phyloP scores from a whole-genome alignment of 306 rosid genomes.

The Echinosophora koreensis region DNA sequence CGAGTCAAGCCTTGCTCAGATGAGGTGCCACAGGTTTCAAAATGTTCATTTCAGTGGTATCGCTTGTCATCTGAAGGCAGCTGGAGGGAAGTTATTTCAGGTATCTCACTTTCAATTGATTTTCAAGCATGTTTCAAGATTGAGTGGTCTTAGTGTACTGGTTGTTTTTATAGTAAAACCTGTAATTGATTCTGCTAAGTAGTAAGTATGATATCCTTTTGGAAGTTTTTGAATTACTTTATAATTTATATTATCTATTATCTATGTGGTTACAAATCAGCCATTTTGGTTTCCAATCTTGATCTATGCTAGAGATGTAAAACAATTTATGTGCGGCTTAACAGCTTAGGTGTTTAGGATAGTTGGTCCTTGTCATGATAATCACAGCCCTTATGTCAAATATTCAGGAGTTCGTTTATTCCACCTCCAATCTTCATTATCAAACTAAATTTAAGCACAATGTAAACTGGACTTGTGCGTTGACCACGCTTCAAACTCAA shows the following conservation, averaged over 20 bases:
- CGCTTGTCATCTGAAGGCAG: conserved; percentile 85
- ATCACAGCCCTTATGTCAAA: background rate
- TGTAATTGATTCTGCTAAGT: conserved; percentile 15
- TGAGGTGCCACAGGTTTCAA: conserved; percentile 66
- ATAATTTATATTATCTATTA: too few species aligned
- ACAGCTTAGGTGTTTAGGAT: background rate
- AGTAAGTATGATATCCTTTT: conserved; percentile 21
- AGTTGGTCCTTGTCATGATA: conserved; percentile 10
- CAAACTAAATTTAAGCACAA: conserved; percentile 19
- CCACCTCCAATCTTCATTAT: background rate
- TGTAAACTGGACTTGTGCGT: background rate
- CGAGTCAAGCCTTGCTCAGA: conserved; percentile 71
- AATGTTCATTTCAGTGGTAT: conserved; percentile 91
- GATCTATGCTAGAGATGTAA: conserved; percentile 29
- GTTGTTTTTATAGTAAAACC: conserved; percentile 14
- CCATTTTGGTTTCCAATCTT: conserved; percentile 13
- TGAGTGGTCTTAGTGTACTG: conserved; percentile 18
- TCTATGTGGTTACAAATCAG: background rate
- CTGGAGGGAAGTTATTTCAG: conserved; percentile 88
- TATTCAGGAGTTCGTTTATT: conserved; percentile 14
- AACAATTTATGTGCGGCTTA: conserved; percentile 4
- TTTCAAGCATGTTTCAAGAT: conserved; percentile 30
- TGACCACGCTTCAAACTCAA: background rate
- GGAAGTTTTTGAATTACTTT: conserved; percentile 18
- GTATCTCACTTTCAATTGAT: conserved; percentile 50